Evolutionary conservation across 192 early-diverging fungal genomes (phyloP), one percentile per base, ranked within the genome.

Genomic region (Mortierella antarctica): DNA sequence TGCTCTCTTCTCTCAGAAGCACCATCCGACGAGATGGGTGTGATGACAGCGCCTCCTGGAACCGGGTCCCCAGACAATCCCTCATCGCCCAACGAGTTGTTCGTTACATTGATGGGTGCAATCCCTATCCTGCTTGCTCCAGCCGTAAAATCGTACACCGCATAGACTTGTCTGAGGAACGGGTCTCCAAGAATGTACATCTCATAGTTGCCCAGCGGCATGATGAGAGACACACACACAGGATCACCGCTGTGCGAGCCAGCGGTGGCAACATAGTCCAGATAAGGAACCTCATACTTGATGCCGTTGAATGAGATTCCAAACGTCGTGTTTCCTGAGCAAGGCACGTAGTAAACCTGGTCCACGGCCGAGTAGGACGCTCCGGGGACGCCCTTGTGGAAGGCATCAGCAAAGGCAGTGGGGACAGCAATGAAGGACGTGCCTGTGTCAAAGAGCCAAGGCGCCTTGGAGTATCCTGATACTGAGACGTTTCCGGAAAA

Each of bases 341-440:
- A 80, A 17, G 77, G 77, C 40, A 80, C 21, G 7, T 49, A 62
- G 49, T 72, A 80, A 8, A 67, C 51, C 46, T 68, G 64, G 46
- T 58, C 46, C 6, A 44, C 53, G 2, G 39, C 48, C 7, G 70
- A 67, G 41, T 56, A 80, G 6, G 21, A 23, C 9, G 77, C 77
- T n/a, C 77, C 77, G 2, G 77, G 62, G 46, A 80, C 52, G 17
- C 54, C 64, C 31, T 63, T 70, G 40, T 80, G 77, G 77, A 80
- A 80, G 15, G 57, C 65, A 7, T 67, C 44, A 41, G 77, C 77
- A 53, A 80, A 80, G 7, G 44, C 23, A 12, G 59, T 56, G 1
- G 77, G 77, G 13, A 80, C 77, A 4, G 77, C 77, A 63, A 80
- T 80, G 58, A 80, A 80, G 46, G 77, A 80, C 53, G 77, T 80